phyloP scores from a whole-genome alignment of 2,329 filamentous ascomycete genomes.

The Talaromyces sp. region DNA sequence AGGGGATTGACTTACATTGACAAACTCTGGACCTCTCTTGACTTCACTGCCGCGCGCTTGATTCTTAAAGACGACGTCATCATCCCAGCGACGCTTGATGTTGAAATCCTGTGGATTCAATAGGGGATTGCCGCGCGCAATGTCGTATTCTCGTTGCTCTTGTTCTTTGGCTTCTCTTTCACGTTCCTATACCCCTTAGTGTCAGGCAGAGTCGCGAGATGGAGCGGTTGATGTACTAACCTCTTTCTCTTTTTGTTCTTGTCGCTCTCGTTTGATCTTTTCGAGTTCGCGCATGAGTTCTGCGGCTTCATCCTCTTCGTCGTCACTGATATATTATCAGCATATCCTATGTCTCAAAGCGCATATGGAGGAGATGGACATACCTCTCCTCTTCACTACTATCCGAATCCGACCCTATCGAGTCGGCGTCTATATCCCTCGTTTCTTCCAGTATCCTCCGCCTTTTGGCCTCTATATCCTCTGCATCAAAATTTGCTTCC shows the following conservation, averaged over 20 bases:
- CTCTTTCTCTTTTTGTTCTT: constrained; percentile 75
- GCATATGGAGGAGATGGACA: constrained; percentile 18
- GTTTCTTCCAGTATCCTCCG: constrained; percentile 84
- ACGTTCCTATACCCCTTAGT: constrained; percentile 58
- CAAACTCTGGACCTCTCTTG: constrained; percentile 89
- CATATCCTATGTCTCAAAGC: constrained; percentile 27
- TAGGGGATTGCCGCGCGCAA: constrained; percentile 87
- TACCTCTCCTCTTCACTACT: constrained; percentile 62
- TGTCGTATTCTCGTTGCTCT: constrained; percentile 80
- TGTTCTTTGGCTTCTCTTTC: constrained; percentile 78
- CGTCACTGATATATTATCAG: constrained; percentile 52
- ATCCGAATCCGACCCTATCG: constrained; percentile 61
- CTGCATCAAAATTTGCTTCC: constrained; percentile 47
- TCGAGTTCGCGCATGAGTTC: constrained; percentile 90
- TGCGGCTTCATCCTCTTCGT: constrained; percentile 79
- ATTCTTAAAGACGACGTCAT: constrained; percentile 99
- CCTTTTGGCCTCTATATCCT: constrained; percentile 77
- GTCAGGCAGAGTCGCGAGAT: neutral
- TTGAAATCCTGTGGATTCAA: constrained; percentile 86
- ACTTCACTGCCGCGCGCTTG: constrained; percentile 94
- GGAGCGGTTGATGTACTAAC: constrained; percentile 34
- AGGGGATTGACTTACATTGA: constrained; percentile 68
- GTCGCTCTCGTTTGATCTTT: constrained; percentile 85
- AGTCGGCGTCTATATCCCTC: constrained; percentile 81
- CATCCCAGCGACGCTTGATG: constrained; percentile 86